A percentile compares a stretch with the other conserved stretches of the same genome.
These are phyloP conservation scores for Colletotrichum sp. DNA, from an alignment of 2,329 filamentous ascomycete genomes.

Conservation along the genomic window DNA sequence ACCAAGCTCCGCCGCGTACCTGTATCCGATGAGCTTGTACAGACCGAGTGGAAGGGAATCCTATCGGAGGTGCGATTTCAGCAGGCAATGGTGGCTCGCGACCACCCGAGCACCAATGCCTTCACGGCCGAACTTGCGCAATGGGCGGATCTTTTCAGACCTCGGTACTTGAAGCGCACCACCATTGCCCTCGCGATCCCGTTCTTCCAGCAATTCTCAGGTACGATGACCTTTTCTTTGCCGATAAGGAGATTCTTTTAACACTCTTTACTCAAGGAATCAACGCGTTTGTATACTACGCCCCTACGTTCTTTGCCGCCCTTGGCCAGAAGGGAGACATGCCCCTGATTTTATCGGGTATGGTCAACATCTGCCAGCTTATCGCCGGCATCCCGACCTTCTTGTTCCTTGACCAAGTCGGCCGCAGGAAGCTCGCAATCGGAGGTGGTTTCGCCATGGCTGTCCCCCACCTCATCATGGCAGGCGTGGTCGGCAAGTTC, in stretches of 20 bases:
- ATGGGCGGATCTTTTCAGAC: slow-evolving; percentile 53
- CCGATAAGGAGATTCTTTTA: too few relatives aligned
- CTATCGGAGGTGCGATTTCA: slow-evolving; percentile 53
- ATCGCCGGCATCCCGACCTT: slow-evolving; percentile 31
- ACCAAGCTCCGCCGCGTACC: slow-evolving; percentile 46
- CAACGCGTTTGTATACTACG: slow-evolving; percentile 30
- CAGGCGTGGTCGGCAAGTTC: not conserved
- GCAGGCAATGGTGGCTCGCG: slow-evolving; percentile 39
- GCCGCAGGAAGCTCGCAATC: slow-evolving; percentile 31
- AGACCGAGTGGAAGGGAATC: slow-evolving; percentile 54
- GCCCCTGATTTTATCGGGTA: slow-evolving; percentile 34
- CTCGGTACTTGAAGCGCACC: slow-evolving; percentile 47
- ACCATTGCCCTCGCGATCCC: slow-evolving; percentile 38
- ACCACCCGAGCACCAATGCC: slow-evolving; percentile 36
- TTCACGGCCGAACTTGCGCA: slow-evolving; percentile 47
- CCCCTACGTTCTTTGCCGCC: slow-evolving; percentile 28
- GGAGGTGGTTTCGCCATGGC: slow-evolving; percentile 32
- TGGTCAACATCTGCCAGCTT: slow-evolving; percentile 39
- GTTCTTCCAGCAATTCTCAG: slow-evolving; percentile 28
- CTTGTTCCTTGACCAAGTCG: slow-evolving; percentile 34
- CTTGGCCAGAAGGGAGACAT: slow-evolving; percentile 31
- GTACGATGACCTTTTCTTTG: not conserved
- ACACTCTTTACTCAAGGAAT: slow-evolving; percentile 11
- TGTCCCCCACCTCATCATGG: slow-evolving; percentile 5
- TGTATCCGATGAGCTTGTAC: slow-evolving; percentile 43